A percentile compares a stretch with the other conserved stretches of the same genome.
Conservation (phyloP, 2,329 filamentous ascomycete genomes). For the Colletotrichum orchidophilum region DNA sequence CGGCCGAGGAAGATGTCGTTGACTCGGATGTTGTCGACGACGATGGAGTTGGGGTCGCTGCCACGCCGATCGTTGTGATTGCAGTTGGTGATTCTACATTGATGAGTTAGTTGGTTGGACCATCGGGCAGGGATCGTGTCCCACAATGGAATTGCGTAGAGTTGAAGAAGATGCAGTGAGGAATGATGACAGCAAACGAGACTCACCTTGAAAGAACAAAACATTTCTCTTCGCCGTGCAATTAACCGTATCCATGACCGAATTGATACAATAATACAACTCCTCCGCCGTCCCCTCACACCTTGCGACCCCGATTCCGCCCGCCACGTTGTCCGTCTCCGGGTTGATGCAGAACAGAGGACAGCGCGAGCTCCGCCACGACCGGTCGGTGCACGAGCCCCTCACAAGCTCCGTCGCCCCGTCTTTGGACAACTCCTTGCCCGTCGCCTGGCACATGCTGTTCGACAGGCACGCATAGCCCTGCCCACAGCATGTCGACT, state of each 20-base stretch:
- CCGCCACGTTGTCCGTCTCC: conserved; percentile 32
- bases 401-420: conserved; percentile 41
- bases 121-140: too few relatives aligned
- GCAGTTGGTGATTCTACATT: not conserved
- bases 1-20: not conserved
- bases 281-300: conserved; percentile 22
- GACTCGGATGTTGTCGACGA: not conserved
- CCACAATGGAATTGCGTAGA: fast-evolving
- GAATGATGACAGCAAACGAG: not conserved
- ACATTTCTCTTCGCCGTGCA: conserved; percentile 26
- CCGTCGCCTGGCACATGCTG: conserved; percentile 44
- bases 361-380: conserved; percentile 43
- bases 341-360: conserved; percentile 45
- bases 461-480: conserved; percentile 48
- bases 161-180: not conserved
- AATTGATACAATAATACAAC: conserved; percentile 41
- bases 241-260: not conserved
- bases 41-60: not conserved
- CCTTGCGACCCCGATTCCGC: conserved; percentile 37
- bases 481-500: conserved; percentile 46
- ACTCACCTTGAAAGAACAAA: conserved; percentile 34
- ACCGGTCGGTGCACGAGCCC: conserved; percentile 46
- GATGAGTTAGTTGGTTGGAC: not conserved
- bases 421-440: conserved; percentile 35
- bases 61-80: conserved; percentile 14